phyloP scores from a whole-genome alignment of 345 rosid genomes.

The Clausena lansium region DNA sequence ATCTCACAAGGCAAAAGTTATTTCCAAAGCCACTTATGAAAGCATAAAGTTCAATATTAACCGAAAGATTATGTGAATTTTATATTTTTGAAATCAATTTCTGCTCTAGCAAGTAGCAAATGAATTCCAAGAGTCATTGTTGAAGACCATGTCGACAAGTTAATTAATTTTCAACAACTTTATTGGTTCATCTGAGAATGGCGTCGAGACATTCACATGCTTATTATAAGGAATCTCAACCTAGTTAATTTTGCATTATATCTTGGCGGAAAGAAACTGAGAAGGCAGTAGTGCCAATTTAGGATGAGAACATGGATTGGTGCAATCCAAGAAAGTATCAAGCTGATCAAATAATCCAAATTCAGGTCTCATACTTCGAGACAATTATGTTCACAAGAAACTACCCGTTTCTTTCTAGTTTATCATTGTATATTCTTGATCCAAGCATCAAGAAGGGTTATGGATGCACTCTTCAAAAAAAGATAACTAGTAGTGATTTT shows the following conservation, averaged over 20 bases:
- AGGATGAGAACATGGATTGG: neutral
- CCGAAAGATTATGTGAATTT: neutral
- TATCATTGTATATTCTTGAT: neutral
- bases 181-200: neutral
- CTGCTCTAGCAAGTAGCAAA: neutral
- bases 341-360: neutral
- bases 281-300: neutral
- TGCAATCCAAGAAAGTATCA: neutral
- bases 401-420: neutral
- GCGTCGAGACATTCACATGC: neutral
- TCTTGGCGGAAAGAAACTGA: neutral
- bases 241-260: neutral
- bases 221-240: neutral
- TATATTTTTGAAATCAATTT: neutral
- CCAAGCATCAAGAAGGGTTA: neutral
- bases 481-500: neutral
- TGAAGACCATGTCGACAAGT: neutral
- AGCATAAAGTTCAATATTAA: neutral
- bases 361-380: neutral
- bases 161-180: neutral
- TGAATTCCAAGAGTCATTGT: neutral
- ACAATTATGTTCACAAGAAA: neutral
- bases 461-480: too few relatives aligned
- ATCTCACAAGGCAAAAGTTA: neutral
- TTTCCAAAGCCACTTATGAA: neutral